Conservation (phyloP, 1,139 yeast genomes). For the Lodderomyces parapsilosis region DNA sequence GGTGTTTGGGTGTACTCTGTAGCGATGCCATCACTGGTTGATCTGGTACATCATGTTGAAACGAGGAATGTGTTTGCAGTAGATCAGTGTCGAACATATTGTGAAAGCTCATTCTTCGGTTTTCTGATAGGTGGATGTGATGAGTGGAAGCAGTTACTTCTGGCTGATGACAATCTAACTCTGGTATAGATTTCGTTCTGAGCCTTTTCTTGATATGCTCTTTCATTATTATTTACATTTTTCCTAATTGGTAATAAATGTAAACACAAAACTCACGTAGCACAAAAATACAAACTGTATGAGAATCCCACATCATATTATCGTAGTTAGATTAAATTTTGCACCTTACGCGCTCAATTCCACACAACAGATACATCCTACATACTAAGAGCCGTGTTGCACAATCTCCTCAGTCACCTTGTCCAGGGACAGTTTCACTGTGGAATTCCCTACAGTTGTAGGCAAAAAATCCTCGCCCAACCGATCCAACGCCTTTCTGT, state of each 20-base stretch:
- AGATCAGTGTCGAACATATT: background rate
- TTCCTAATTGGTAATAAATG: constrained; percentile 2
- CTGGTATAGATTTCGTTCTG: background rate
- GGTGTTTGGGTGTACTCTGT: constrained; percentile 7
- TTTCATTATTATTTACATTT: background rate
- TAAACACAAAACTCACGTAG: constrained; percentile 1
- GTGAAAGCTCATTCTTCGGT: background rate
- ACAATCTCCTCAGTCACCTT: constrained; percentile 6
- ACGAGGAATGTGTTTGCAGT: background rate
- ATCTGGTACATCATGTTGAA: background rate
- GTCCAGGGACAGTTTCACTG: constrained; percentile 21
- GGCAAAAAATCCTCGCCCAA: constrained; percentile 21
- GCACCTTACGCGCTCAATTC: too few species aligned
- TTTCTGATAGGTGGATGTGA: background rate
- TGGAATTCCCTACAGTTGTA: background rate
- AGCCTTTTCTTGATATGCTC: constrained; percentile 1
- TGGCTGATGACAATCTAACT: background rate
- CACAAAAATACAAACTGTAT: too few species aligned
- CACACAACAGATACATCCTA: too few species aligned
- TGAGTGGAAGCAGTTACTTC: background rate
- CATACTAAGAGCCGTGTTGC: background rate
- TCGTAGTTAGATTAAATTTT: too few species aligned
- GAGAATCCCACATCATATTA: too few species aligned
- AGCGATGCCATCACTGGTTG: background rate
- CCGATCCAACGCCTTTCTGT: constrained; percentile 20